Percentiles rank a stretch among this genome's conserved stretches.
Conservation (phyloP, 257 asterid genomes). For the Solanum pennellii region DNA sequence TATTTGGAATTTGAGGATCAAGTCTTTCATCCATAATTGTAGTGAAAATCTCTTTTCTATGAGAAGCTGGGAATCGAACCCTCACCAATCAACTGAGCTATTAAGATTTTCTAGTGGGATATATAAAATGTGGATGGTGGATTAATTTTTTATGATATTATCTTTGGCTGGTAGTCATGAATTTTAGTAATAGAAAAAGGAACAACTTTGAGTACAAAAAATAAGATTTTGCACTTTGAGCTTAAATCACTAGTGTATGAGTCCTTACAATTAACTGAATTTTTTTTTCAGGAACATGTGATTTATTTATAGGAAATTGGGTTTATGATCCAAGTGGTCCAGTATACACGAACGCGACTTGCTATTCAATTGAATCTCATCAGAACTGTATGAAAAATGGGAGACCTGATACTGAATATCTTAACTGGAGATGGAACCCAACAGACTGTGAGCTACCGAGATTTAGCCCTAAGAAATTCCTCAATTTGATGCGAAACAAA, state of each 20-base stretch:
- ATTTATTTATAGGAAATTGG: conserved; percentile 70
- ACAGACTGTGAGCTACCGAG: conserved; percentile 43
- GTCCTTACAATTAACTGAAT: neutral
- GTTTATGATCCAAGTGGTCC: conserved; percentile 48
- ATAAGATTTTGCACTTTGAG: neutral
- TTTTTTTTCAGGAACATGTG: conserved; percentile 35
- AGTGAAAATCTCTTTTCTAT: too few relatives aligned
- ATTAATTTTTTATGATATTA: neutral
- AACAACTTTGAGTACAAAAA: neutral
- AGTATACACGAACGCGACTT: conserved; percentile 41
- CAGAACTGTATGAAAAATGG: conserved; percentile 80
- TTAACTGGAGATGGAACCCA: conserved; percentile 80
- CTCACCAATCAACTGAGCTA: neutral
- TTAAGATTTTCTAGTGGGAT: neutral
- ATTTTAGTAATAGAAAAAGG: neutral
- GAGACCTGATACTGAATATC: conserved; percentile 51
- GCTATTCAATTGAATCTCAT: conserved; percentile 45
- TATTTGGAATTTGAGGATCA: neutral
- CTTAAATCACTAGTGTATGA: neutral
- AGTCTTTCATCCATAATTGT: too few relatives aligned
- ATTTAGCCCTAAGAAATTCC: conserved; percentile 41
- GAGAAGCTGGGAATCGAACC: neutral
- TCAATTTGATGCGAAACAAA: conserved; percentile 38
- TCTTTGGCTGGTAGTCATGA: neutral
- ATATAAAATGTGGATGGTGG: neutral